phyloP scores from a whole-genome alignment of 2,329 filamentous ascomycete species.

The Phyllosticta capitalensis region DNA sequence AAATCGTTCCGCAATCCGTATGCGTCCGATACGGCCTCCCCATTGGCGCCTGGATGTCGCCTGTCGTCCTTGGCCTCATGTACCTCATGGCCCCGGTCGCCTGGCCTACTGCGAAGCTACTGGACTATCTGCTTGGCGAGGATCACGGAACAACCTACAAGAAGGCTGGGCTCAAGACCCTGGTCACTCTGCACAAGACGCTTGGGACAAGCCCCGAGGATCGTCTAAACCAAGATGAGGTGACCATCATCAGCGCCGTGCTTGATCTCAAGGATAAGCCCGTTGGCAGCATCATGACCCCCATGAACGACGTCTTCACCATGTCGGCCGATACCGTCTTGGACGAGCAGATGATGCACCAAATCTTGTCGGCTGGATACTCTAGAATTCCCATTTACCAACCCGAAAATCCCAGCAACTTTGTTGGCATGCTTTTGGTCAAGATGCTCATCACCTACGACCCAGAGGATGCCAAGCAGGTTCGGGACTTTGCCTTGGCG shows the following conservation, averaged over 20 bases:
- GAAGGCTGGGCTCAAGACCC: constrained; percentile 91
- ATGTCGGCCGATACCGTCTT: constrained; percentile 92
- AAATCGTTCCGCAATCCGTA: constrained; percentile 90
- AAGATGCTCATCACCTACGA: constrained; percentile 99
- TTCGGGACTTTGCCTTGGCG: constrained; percentile 83
- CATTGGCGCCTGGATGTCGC: constrained; percentile 90
- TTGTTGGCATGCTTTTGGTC: constrained; percentile 94
- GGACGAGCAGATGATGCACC: constrained; percentile 90
- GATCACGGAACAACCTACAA: constrained; percentile 97
- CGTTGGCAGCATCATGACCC: constrained; percentile 94
- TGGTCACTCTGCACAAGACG: constrained; percentile 90
- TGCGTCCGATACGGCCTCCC: constrained; percentile 93
- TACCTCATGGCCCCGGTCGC: constrained; percentile 82
- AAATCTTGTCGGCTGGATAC: constrained; percentile 86
- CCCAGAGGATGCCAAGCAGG: constrained; percentile 78
- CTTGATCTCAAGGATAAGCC: constrained; percentile 94
- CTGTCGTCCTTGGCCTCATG: constrained; percentile 80
- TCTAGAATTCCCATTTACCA: constrained; percentile 92
- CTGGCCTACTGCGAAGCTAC: constrained; percentile 90
- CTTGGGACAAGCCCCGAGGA: constrained; percentile 74
- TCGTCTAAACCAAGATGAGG: constrained; percentile 90
- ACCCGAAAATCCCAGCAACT: constrained; percentile 73
- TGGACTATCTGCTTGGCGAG: constrained; percentile 86
- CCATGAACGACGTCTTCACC: constrained; percentile 93
- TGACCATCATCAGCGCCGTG: constrained; percentile 96